These are phyloP conservation scores for Ulota crispa DNA, from an alignment of 225 moss, liverwort and hornwort species.

Conservation along the genomic window DNA sequence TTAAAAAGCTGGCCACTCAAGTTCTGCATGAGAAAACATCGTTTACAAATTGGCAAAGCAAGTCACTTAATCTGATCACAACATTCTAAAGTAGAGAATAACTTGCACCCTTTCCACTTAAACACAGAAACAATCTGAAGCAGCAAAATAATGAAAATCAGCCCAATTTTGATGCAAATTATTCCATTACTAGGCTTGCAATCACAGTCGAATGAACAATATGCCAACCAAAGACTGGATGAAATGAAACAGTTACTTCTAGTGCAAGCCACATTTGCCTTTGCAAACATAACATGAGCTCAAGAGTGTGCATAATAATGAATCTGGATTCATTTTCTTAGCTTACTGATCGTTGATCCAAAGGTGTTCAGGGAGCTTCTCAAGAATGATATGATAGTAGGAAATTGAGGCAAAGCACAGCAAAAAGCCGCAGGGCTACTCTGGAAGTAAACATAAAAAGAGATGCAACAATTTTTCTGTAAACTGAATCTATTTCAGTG, in stretches of 20 bases:
- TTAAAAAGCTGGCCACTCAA: conserved; percentile 61
- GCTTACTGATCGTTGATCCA: neutral
- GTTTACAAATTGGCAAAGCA: neutral
- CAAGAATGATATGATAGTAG: neutral
- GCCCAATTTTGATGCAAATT: neutral
- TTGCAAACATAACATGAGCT: neutral
- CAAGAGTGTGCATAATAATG: neutral
- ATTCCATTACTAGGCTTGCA: neutral
- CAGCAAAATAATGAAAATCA: neutral
- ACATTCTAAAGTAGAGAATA: too few relatives aligned
- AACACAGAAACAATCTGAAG: neutral
- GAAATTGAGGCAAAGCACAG: neutral
- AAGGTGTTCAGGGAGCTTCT: neutral
- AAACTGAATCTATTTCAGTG: neutral
- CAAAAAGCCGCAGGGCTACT: neutral
- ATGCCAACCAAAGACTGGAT: neutral
- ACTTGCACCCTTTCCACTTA: neutral
- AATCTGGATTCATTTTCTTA: neutral
- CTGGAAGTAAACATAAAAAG: neutral
- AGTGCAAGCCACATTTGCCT: neutral
- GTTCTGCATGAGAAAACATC: conserved; percentile 34
- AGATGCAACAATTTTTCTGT: neutral
- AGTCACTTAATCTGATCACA: neutral
- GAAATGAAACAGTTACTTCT: neutral
- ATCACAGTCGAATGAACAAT: neutral